Evolutionary conservation across 2,329 filamentous ascomycete species (phyloP).

Genomic region (Colletotrichum cuscutae): DNA sequence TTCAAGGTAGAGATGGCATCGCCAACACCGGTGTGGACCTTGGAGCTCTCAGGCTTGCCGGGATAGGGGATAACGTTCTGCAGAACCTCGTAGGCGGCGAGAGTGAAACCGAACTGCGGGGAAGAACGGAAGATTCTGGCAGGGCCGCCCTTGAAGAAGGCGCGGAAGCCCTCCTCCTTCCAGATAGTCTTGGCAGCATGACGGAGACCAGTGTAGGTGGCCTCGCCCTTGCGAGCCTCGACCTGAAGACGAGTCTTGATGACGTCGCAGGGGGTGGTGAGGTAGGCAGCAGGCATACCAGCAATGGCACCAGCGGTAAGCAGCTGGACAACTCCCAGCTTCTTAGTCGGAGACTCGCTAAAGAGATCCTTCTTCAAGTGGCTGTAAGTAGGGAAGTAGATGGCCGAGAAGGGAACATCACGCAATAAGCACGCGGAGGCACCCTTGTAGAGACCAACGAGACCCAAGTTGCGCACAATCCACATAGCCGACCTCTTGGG

Average conservation of each 20-base stretch:
- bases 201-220: conserved; percentile 84
- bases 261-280: conserved; percentile 97
- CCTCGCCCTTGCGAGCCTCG: conserved; percentile 95
- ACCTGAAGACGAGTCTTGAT: conserved; percentile 99
- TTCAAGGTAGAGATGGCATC: conserved; percentile 73
- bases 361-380: conserved; percentile 96
- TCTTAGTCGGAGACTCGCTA: conserved; percentile 87
- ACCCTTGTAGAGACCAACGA: conserved; percentile 96
- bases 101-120: conserved; percentile 97
- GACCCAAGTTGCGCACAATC: conserved; percentile 95
- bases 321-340: conserved; percentile 89
- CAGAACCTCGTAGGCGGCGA: conserved; percentile 93
- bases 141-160: conserved; percentile 98
- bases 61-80: conserved; percentile 85
- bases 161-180: conserved; percentile 91
- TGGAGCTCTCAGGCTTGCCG: conserved; percentile 65
- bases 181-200: conserved; percentile 87
- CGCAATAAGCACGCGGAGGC: conserved; percentile 93
- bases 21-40: conserved; percentile 66
- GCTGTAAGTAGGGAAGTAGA: conserved; percentile 97
- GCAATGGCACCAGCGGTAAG: conserved; percentile 94
- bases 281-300: conserved; percentile 90
- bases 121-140: conserved; percentile 95
- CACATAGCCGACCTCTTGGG: conserved; percentile 95
- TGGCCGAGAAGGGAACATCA: conserved; percentile 97